Percentiles rank a stretch among this genome's conserved stretches.
Conservation (phyloP, 1,284 basidiomycete species). For the Garcileccinum viscosum region DNA sequence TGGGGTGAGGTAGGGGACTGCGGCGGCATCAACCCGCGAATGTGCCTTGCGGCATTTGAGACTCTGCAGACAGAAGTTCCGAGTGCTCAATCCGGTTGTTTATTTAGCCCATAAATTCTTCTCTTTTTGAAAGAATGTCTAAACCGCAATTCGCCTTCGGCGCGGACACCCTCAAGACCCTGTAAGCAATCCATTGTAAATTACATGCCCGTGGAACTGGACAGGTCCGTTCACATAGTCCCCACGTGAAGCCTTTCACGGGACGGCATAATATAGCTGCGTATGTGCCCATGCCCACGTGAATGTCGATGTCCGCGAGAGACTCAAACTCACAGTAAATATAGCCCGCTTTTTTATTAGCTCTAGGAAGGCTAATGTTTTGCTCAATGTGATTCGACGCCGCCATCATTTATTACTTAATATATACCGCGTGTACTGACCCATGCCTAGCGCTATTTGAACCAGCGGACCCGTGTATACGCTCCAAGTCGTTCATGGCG, state of each 20-base stretch:
- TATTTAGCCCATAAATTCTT: no score
- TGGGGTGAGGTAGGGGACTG: background rate
- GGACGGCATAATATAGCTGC: background rate
- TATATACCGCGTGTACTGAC: background rate
- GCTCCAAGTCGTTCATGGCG: background rate
- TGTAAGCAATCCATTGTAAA: background rate
- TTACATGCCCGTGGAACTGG: background rate
- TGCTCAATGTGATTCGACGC: background rate
- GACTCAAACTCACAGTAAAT: background rate
- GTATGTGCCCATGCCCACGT: background rate
- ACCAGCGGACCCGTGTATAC: background rate
- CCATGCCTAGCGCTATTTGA: background rate
- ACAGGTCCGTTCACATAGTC: background rate
- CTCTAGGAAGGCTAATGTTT: background rate
- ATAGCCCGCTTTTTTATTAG: background rate
- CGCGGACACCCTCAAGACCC: background rate
- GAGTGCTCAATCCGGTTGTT: background rate
- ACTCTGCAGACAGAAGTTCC: background rate
- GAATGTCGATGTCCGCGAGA: background rate
- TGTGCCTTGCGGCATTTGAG: background rate
- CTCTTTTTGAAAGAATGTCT: background rate
- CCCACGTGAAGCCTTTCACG: background rate
- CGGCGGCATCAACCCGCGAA: background rate
- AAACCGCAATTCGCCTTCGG: background rate
- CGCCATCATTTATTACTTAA: background rate